phyloP scores from a whole-genome alignment of 768 basidiomycete genomes.

The Lactarius sanguifluus region DNA sequence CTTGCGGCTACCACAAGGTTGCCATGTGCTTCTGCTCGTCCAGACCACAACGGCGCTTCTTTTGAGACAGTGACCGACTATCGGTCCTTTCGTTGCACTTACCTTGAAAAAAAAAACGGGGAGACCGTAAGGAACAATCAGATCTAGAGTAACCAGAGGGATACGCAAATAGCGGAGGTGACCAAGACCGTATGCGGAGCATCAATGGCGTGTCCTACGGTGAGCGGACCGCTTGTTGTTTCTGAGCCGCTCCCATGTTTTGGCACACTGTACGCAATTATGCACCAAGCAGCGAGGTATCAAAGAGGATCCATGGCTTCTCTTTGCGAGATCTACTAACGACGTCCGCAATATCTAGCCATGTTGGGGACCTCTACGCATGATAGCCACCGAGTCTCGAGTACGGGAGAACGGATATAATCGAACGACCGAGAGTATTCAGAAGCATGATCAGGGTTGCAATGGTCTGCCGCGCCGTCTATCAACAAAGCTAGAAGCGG shows the following conservation, averaged over 20 bases:
- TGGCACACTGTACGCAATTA: neutral
- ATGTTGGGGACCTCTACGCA: no score
- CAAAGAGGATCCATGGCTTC: neutral
- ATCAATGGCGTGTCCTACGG: neutral
- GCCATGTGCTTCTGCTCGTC: neutral
- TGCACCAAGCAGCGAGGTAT: neutral
- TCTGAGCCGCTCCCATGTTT: no score
- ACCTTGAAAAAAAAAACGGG: neutral
- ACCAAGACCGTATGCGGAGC: neutral
- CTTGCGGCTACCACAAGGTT: constrained; percentile 14
- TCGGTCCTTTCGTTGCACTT: neutral
- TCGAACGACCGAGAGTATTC: neutral
- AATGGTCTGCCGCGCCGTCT: neutral
- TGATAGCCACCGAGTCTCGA: neutral
- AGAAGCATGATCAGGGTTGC: neutral
- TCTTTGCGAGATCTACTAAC: neutral
- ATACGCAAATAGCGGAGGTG: neutral
- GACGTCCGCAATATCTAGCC: neutral
- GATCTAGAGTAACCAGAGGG: neutral
- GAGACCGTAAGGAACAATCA: neutral
- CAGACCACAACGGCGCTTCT: neutral
- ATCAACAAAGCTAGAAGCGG: neutral
- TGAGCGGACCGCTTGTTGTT: no score
- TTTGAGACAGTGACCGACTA: neutral
- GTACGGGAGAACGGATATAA: neutral